phyloP scores from a whole-genome alignment of 352 stramenopile species.

The Globisporangium spiculum region DNA sequence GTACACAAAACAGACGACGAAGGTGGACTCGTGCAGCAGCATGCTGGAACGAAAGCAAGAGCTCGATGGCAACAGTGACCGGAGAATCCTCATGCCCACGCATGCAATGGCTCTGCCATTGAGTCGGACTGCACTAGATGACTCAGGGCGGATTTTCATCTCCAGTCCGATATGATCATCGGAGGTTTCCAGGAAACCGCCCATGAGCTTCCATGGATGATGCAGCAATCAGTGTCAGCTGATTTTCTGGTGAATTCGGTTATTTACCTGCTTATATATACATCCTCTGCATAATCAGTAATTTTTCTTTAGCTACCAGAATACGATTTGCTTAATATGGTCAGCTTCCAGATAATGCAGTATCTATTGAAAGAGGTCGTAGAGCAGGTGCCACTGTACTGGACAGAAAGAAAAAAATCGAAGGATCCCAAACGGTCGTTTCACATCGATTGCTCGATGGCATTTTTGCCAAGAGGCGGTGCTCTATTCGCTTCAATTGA shows the following conservation, averaged over 20 bases:
- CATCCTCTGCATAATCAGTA: not conserved
- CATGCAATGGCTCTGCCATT: not conserved
- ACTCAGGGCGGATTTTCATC: not conserved
- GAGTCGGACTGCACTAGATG: not conserved
- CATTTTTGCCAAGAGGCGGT: not conserved
- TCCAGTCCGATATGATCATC: not conserved
- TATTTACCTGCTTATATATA: not conserved
- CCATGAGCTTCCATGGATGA: not conserved
- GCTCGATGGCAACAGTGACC: not conserved
- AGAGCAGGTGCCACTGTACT: not conserved
- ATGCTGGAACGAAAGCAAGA: not conserved
- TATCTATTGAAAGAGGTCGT: not conserved
- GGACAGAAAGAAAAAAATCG: conserved; percentile 6
- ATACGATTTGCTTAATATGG: not conserved
- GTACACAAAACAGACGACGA: not conserved
- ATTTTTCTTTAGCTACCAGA: not conserved
- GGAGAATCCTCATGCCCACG: not conserved
- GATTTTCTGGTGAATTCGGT: not conserved
- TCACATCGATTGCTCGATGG: not conserved
- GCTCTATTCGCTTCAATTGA: not conserved
- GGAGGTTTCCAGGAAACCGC: conserved; percentile 1
- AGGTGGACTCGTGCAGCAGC: not conserved
- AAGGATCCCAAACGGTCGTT: conserved; percentile 10
- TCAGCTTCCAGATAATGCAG: no score
- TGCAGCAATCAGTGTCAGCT: not conserved